phyloP scores from a whole-genome alignment of 2,329 filamentous ascomycete genomes.

The Talaromyces sp. region DNA sequence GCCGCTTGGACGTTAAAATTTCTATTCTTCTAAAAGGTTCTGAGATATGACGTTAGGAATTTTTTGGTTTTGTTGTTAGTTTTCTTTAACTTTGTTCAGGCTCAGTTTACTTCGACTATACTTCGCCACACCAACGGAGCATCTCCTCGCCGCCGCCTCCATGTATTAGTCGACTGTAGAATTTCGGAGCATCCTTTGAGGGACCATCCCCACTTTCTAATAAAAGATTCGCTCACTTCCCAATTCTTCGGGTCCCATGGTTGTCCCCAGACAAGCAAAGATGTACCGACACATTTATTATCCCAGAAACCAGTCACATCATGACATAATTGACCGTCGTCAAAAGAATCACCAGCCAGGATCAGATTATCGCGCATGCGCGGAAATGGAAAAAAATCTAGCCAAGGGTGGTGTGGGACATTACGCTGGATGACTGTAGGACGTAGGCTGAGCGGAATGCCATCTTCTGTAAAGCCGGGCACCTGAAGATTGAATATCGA shows the following conservation, averaged over 20 bases:
- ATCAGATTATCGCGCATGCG: constrained; percentile 8
- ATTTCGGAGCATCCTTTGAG: constrained; percentile 18
- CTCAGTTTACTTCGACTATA: neutral
- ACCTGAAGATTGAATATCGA: neutral
- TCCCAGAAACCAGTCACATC: constrained; percentile 12
- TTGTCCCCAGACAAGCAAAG: constrained; percentile 22
- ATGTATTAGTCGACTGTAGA: constrained; percentile 20
- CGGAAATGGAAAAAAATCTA: constrained; percentile 3
- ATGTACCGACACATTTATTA: neutral
- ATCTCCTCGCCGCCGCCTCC: constrained; percentile 12
- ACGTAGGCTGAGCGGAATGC: neutral
- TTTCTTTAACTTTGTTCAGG: too few species aligned
- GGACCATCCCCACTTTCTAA: constrained; percentile 21
- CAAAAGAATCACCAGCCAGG: constrained; percentile 9
- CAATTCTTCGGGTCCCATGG: constrained; percentile 23
- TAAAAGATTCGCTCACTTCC: constrained; percentile 22
- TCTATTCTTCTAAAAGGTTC: too few species aligned
- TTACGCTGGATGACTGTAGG: constrained; percentile 2
- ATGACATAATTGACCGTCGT: constrained; percentile 12
- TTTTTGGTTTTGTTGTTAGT: too few species aligned
- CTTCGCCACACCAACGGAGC: neutral
- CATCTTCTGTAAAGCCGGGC: neutral
- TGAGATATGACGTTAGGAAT: too few species aligned
- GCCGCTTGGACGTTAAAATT: too few species aligned
- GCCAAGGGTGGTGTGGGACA: constrained; percentile 3